Base-by-base conservation (phyloP, 2,329 filamentous ascomycete species). In the Hypocreales sp. region DNA sequence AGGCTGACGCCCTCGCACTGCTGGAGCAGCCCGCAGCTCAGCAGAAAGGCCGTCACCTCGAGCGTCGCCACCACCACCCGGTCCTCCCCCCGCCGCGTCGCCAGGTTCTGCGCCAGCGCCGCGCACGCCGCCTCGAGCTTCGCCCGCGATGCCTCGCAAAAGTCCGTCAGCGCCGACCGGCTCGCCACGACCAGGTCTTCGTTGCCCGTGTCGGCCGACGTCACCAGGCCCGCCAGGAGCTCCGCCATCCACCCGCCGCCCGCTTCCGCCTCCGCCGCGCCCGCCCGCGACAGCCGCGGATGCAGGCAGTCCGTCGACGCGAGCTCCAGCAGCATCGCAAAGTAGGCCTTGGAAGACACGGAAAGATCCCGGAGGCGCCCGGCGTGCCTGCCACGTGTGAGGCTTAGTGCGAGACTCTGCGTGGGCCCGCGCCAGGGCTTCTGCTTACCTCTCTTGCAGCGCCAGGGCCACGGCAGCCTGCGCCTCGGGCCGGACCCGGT, bases 201-300 rank as follows among this genome's bases (percentile, higher is more conserved):
- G 31, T 80, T 79, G 20, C 77, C 78, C n/a, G 75, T 73, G 41
- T 82, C 79, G 7, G 79, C 78, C 2, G 79, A 82, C 7, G 72
- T 79, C 9, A 79, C 67, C 31, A 70, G 67, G 11, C 81, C 81
- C 20, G 72, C 61, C 30, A 84, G 51, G 11, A 86, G 55, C 26
- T 58, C 55, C 1, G 55, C 48, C 42, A 60, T 61, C 60, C 64
- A 68, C 2, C 40, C 36, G n/a, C n/a, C n/a, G n/a, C n/a, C n/a
- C n/a, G n/a, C n/a, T 1, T 40, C 42, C 2, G 39, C 20, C 20
- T 54, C 43, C 11, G 39, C 32, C 10, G 36, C 39, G 22, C 51
- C 51, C 2, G 58, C 45, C 2, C 45, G 34, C 11, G 49, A 42
- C 14, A 64, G 48, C 12, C 45, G 40, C 3, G 51, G 41, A 14